Base-by-base conservation (phyloP, 768 basidiomycete species). In the Cyclocybe cylindracea region DNA sequence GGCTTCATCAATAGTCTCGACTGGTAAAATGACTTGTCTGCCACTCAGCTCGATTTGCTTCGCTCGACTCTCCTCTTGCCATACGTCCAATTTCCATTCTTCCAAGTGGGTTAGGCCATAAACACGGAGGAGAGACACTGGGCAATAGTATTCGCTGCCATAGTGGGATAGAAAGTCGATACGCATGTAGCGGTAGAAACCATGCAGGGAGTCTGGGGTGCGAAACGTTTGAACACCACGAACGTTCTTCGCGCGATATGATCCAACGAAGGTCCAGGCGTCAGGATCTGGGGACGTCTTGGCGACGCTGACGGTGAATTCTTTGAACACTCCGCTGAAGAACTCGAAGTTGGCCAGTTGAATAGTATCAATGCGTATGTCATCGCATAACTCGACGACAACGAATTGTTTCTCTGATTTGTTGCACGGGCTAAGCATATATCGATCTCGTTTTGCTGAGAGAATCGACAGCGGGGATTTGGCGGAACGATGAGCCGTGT, bases 291-390 rank as follows among this genome's bases (percentile, higher is more conserved):
- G 79, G 7, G 80, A 89, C 7, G 86, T 91, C 58, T 95, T 97
- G 1, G 93, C 85, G 9, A 82, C 93, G 66, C 88, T 90, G 42
- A 98, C 86, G 4, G 80, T 80, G 55, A 98, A 89, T 50, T 96
- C 92, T 69, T 90, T 89, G 75, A 98, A 95, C 10, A 97, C 90
- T 2, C 95, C 94, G 57, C 89, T 92, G 71, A 98, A 99, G 74
- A 98, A 98, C 73, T 99, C 96, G 65, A 91, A 97, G 64, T 98
- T 96, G 52, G 94, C 95, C 13, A 99, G 74, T 66, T 98, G 94
- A 40, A 98, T 86, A 0, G 94, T 96, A 66, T 98, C 96, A 61
- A 98, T 94, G 40, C 92, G 77, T 56, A 99, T 94, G 66, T 98
- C 97, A 58, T 98, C 96, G 72, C 97, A 99, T 11, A 98, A 83